Evolutionary conservation across 805 yeast genomes (phyloP).

Genomic region (Yarrowia sp.): DNA sequence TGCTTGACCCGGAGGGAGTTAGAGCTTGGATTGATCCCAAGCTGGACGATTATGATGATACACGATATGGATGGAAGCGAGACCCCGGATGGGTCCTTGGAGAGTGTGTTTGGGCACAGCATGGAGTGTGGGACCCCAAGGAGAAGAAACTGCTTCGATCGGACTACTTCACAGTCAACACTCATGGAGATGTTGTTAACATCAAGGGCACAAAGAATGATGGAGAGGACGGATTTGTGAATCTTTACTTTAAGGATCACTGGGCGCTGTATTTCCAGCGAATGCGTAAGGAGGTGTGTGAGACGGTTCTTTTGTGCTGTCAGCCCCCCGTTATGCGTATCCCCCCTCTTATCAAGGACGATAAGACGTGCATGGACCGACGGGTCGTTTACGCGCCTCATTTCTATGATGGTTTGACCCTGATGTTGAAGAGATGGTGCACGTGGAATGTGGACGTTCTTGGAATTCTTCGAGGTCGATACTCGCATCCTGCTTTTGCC

Average conservation of each 20-base stretch:
- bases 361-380: conserved; percentile 51
- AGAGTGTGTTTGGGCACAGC: conserved; percentile 72
- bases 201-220: conserved; percentile 16
- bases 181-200: conserved; percentile 8
- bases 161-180: conserved; percentile 47
- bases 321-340: conserved; percentile 79
- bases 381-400: conserved; percentile 77
- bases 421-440: conserved; percentile 88
- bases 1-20: conserved; percentile 70
- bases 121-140: conserved; percentile 57
- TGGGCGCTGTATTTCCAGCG: conserved; percentile 49
- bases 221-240: conserved; percentile 52
- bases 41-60: conserved; percentile 51
- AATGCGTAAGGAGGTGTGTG: conserved; percentile 50
- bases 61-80: conserved; percentile 67
- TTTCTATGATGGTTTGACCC: conserved; percentile 88
- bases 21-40: conserved; percentile 54
- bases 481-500: conserved; percentile 72
- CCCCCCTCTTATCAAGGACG: conserved; percentile 64
- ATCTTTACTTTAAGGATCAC: conserved; percentile 59
- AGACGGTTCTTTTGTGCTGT: conserved; percentile 55
- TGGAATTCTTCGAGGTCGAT: conserved; percentile 75
- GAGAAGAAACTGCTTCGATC: conserved; percentile 45
- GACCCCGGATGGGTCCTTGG: conserved; percentile 64
- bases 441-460: conserved; percentile 79